Evolutionary conservation across 2,329 filamentous ascomycete species (phyloP).

Genomic region (Pyrenophora graminea): DNA sequence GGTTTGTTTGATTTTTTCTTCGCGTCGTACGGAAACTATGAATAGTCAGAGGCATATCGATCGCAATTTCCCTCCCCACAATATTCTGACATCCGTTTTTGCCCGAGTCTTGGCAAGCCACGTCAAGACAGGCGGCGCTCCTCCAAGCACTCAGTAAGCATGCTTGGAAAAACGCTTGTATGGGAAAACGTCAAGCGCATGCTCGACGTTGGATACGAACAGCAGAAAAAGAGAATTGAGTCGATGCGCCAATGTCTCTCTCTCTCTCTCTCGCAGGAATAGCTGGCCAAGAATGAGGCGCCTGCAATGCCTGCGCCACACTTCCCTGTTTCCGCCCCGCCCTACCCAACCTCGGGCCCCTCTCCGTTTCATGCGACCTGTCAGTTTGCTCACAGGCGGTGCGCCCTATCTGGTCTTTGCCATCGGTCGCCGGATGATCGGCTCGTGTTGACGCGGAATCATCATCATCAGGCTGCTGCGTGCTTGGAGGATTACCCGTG

Average conservation of each 20-base stretch:
- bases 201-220: too few relatives aligned
- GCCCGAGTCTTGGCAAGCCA: slow-evolving; percentile 15
- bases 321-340: slow-evolving; percentile 1
- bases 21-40: background rate
- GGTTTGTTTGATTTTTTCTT: background rate
- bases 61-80: slow-evolving; percentile 15
- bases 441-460: too few relatives aligned
- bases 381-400: too few relatives aligned
- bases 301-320: slow-evolving; percentile 1
- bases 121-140: slow-evolving; percentile 8
- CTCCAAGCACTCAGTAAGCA: slow-evolving; percentile 15
- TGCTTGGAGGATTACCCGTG: background rate
- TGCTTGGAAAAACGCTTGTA: slow-evolving; percentile 22
- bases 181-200: background rate
- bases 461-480: too few relatives aligned
- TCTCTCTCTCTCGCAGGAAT: too few relatives aligned
- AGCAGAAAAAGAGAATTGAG: too few relatives aligned
- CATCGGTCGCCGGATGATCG: background rate
- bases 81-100: slow-evolving; percentile 1
- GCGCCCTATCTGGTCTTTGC: too few relatives aligned
- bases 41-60: background rate
- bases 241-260: too few relatives aligned
- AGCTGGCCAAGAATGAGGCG: too few relatives aligned
- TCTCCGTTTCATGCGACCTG: background rate
- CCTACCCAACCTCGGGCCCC: background rate